phyloP scores from a whole-genome alignment of 805 yeast genomes.

The Groenewaldozyma tartarivorans region DNA sequence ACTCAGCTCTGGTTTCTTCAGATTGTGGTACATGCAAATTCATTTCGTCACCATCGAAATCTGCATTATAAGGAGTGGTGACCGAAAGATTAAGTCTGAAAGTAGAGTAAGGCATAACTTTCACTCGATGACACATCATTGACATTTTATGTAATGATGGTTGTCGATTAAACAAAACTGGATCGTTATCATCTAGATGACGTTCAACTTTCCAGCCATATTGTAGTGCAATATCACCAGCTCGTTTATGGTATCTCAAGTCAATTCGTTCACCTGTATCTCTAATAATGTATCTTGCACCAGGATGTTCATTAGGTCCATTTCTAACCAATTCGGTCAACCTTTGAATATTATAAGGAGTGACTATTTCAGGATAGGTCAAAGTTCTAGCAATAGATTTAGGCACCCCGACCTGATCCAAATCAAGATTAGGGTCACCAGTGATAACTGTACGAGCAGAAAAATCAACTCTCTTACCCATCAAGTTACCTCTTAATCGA shows the following conservation, averaged over 20 bases:
- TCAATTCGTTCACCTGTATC: constrained; percentile 99
- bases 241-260: constrained; percentile 91
- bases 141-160: constrained; percentile 99
- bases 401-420: constrained; percentile 99
- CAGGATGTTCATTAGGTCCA: constrained; percentile 99
- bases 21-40: constrained; percentile 98
- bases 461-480: constrained; percentile 99
- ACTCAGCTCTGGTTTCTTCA: constrained; percentile 94
- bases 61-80: constrained; percentile 99
- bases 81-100: constrained; percentile 94
- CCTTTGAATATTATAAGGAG: constrained; percentile 93
- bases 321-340: constrained; percentile 89
- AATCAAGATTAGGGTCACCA: constrained; percentile 95
- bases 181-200: constrained; percentile 95
- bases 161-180: constrained; percentile 96
- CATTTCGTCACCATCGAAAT: constrained; percentile 99
- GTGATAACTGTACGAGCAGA: constrained; percentile 99
- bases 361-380: constrained; percentile 94
- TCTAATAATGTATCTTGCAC: constrained; percentile 96
- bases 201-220: constrained; percentile 99
- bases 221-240: constrained; percentile 95
- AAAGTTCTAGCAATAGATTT: constrained; percentile 90
- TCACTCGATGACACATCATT: constrained; percentile 98
- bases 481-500: constrained; percentile 92
- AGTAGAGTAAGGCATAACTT: constrained; percentile 97